Evolutionary conservation across 257 asterid species (phyloP).

Genomic region (Solanum rostratum): DNA sequence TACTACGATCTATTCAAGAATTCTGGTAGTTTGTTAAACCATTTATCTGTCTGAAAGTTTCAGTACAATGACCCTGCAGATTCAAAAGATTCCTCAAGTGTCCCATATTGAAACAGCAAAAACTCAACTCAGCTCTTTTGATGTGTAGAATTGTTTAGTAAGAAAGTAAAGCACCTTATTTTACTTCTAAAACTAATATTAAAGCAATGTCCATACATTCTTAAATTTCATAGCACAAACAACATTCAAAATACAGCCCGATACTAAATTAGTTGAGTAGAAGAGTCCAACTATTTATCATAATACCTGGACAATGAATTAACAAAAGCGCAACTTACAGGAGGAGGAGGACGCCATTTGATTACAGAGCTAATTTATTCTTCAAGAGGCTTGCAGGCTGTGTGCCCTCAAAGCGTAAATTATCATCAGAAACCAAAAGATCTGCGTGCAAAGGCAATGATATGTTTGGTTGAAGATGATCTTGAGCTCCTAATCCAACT

Average conservation of each 20-base stretch:
- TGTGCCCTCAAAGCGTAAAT: slow-evolving; percentile 72
- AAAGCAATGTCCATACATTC: not conserved
- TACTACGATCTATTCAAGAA: not conserved
- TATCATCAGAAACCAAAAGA: slow-evolving; percentile 44
- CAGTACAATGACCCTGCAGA: not conserved
- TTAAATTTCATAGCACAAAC: not conserved
- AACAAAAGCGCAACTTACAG: slow-evolving; percentile 31
- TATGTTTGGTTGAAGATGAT: slow-evolving; percentile 76
- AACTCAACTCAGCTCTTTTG: not conserved
- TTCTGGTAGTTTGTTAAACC: not conserved
- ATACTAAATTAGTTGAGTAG: not conserved
- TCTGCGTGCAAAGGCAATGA: slow-evolving; percentile 33
- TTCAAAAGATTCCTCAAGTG: not conserved
- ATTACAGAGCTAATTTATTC: slow-evolving; percentile 40
- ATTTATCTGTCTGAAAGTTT: not conserved
- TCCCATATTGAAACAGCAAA: no score
- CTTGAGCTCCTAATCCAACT: slow-evolving; percentile 61
- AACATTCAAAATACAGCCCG: not conserved
- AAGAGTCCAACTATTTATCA: not conserved
- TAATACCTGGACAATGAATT: not conserved
- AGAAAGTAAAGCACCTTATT: not conserved
- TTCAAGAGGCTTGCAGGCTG: slow-evolving; percentile 41
- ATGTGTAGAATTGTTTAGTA: not conserved
- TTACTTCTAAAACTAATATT: not conserved
- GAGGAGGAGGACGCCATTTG: slow-evolving; percentile 70